Evolutionary conservation across 2,329 filamentous ascomycete genomes (phyloP).

Genomic region (Ceratocystis harringtonii): DNA sequence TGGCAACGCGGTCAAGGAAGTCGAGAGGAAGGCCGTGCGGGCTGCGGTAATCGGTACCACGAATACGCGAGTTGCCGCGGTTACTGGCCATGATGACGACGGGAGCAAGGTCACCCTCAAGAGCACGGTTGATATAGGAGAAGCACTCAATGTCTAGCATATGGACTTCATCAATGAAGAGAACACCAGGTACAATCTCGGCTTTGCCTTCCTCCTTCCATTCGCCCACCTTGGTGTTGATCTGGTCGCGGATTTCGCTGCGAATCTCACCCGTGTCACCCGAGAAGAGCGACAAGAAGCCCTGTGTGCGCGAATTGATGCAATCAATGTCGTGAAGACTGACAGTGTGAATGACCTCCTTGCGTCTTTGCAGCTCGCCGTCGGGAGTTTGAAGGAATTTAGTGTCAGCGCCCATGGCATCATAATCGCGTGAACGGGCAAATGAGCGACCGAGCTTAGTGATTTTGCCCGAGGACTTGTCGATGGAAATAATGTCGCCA

Average conservation of each 20-base stretch:
- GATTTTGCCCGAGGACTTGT: constrained; percentile 96
- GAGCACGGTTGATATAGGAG: constrained; percentile 91
- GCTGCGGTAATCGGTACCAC: constrained; percentile 83
- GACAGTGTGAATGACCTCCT: constrained; percentile 93
- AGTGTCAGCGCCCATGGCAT: constrained; percentile 96
- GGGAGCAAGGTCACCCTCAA: constrained; percentile 87
- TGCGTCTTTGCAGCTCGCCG: constrained; percentile 90
- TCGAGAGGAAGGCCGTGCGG: constrained; percentile 90
- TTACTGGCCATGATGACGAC: constrained; percentile 99
- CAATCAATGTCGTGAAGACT: constrained; percentile 97
- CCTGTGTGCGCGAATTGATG: constrained; percentile 97
- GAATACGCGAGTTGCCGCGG: constrained; percentile 76
- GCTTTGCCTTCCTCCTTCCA: constrained; percentile 99
- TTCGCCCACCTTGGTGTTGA: constrained; percentile 96
- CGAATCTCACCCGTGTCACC: constrained; percentile 96
- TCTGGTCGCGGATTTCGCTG: constrained; percentile 93
- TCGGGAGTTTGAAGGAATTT: constrained; percentile 97
- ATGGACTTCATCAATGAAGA: constrained; percentile 98
- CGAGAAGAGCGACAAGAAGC: constrained; percentile 91
- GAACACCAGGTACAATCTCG: constrained; percentile 87
- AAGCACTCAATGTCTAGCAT: constrained; percentile 99
- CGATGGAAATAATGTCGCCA: constrained; percentile 94
- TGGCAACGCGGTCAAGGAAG: constrained; percentile 89
- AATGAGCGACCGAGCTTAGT: constrained; percentile 93
- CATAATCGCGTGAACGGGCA: constrained; percentile 89